Evolutionary conservation across 805 yeast genomes (phyloP), one percentile per base, ranked within the genome.

Genomic region (Starmerella scarabaei): DNA sequence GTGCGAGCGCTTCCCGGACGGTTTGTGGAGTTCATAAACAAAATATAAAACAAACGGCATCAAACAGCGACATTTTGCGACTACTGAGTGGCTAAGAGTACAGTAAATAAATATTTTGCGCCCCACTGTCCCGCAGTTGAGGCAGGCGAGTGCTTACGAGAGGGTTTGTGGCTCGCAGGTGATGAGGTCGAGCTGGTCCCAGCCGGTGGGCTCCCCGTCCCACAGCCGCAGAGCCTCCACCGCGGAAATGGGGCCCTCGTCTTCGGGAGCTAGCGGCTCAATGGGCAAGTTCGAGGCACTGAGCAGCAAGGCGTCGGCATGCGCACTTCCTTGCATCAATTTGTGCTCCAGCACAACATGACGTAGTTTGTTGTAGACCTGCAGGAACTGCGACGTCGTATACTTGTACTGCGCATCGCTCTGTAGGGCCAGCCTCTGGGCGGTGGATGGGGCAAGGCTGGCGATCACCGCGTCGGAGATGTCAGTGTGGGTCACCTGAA

Each of bases 351-450:
- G 37, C 36, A 49, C 46, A 23, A 48, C 52, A 34, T 47, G 44
- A 12, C 50, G 44, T 38, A 51, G 36, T 32, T 44, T 45, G 34
- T 38, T 24, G 34, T 49, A 51, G 12, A 47, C 54, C 37, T 51
- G 53, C 33, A 49, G 38, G 20, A 43, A 49, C 44, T 51, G 54
- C 26, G 53, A 46, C 7, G 54, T 48, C 17, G 51, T 47, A 40
- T 51, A 51, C 37, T 49, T 43, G 44, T 45, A 49, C 40, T 45
- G 45, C 7, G 54, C 52, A 30, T 51, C 54, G 14, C 50, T 48
- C 41, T 37, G 41, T 30, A 48, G 41, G 12, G 52, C 48, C 16
- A 44, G 37, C 14, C 40, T 35, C 30, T 44, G 47, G 9, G 50
- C 51, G 18, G 43, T 42, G 15, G 52, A 44, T 19, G 53, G 53